phyloP scores from a whole-genome alignment of 345 rosid genomes.

The Clausena lansium region DNA sequence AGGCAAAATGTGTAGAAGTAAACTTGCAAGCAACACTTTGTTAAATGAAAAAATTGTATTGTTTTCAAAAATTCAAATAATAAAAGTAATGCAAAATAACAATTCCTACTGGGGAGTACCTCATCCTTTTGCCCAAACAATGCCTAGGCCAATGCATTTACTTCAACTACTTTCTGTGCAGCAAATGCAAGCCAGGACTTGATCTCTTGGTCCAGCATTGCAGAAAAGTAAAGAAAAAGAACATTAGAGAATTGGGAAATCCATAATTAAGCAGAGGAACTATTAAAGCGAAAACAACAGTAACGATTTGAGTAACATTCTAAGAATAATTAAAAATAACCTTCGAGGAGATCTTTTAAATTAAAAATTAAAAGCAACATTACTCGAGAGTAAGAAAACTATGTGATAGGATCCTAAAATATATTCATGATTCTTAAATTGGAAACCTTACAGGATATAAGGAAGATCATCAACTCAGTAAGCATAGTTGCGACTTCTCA shows the following conservation, averaged over 20 bases:
- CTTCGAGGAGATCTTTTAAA: background rate
- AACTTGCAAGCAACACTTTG: too few species aligned
- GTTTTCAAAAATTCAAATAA: too few species aligned
- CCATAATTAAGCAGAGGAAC: conserved; percentile 4
- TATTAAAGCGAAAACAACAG: background rate
- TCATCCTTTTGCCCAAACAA: conserved; percentile 73
- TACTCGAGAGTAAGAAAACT: background rate
- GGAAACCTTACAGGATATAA: background rate
- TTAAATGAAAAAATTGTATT: too few species aligned
- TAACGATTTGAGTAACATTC: background rate
- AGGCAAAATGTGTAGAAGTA: too few species aligned
- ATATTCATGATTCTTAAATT: background rate
- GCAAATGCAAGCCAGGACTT: conserved; percentile 97
- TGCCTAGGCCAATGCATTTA: conserved; percentile 86
- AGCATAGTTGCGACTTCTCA: background rate
- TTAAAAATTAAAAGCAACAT: too few species aligned
- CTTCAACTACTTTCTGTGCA: conserved; percentile 92
- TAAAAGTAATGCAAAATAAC: too few species aligned
- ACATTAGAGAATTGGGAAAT: conserved; percentile 10
- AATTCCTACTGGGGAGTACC: conserved; percentile 20
- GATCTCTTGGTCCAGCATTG: conserved; percentile 63
- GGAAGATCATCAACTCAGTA: background rate
- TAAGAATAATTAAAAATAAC: background rate
- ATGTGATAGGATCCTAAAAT: background rate
- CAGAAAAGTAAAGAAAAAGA: conserved; percentile 19